Evolutionary conservation across 371 early-diverging fungal genomes (phyloP), one percentile per base, ranked within the genome.

Genomic region (Saksenaea oblongispora): DNA sequence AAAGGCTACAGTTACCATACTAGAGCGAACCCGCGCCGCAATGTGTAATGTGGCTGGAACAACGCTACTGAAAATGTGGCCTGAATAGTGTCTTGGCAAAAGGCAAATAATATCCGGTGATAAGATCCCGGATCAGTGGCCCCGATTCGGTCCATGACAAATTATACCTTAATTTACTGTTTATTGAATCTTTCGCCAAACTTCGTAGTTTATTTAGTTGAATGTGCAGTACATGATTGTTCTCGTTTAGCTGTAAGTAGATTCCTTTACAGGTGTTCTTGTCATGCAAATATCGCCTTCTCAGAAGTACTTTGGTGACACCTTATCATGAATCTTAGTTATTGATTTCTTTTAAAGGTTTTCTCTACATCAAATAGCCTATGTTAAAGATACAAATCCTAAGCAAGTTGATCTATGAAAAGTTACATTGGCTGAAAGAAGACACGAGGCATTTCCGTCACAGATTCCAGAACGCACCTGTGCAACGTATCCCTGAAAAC

Each of bases 1-100:
- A 47, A 47, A 47, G 22, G 51, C 51, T 17, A 47, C 51, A 47
- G 51, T 47, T 47, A 22, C 51, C 51, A 47, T 47, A 47, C n/a
- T 22, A 22, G 24, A 22, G 11, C 17, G 51, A 47, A 22, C 51
- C 51, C 51, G 51, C 51, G 51, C 51, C 51, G 51, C 51, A 47
- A 47, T 4, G 31, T 22, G 17, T 22, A 47, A 47, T 47, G 51
- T 47, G 51, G 51, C 51, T 47, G 51, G 51, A 47, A 47, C 51
- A 22, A 10, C 17, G 22, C 51, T 44, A 44, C 7, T n/a, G 18
- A 44, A 42, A 47, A 47, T 47, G 31, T 31, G 51, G 18, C 10
- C 51, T 47, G 22, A 47, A 47, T 47, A 17, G n/a, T 18, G 51
- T 47, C 51, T 47, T 47, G 51, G 51, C 51, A 47, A 44, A 44